Conservation (phyloP, 1,284 basidiomycete species). For the Phellinidium pouzarii region DNA sequence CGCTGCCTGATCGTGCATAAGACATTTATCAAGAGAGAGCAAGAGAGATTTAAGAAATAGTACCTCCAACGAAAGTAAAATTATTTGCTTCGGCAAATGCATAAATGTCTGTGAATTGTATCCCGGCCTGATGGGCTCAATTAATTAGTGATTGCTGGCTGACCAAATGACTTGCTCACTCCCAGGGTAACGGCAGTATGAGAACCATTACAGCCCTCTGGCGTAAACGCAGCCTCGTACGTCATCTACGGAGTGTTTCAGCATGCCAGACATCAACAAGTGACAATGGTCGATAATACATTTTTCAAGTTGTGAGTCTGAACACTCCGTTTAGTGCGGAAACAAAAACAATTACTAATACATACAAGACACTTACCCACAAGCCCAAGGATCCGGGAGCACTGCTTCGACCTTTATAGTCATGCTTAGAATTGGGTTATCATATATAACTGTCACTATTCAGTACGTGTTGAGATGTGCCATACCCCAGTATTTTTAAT, state of each 20-base stretch:
- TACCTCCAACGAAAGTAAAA: slow-evolving; percentile 28
- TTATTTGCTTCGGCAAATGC: slow-evolving; percentile 27
- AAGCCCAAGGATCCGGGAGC: slow-evolving; percentile 19
- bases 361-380: slow-evolving; percentile 7
- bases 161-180: not conserved
- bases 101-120: slow-evolving; percentile 24
- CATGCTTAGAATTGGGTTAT: slow-evolving; percentile 14
- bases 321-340: not conserved
- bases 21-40: not conserved
- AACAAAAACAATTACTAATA: not conserved
- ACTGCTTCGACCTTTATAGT: slow-evolving; percentile 20
- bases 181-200: slow-evolving; percentile 4
- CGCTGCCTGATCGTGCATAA: slow-evolving; percentile 13
- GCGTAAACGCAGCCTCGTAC: not conserved
- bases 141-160: not conserved
- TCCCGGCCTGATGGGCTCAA: slow-evolving; percentile 21
- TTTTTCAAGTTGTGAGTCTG: slow-evolving; percentile 19
- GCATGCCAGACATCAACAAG: not conserved
- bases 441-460: not conserved
- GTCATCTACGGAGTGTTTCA: not conserved
- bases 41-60: not conserved
- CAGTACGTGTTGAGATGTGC: not conserved
- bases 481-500: slow-evolving; percentile 26
- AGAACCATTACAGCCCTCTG: slow-evolving; percentile 1
- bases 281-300: slow-evolving; percentile 4